Percentiles rank a stretch among this genome's conserved stretches.
Evolutionary conservation across 805 yeast genomes (phyloP).

Genomic region (Barnettozyma sucrosica): DNA sequence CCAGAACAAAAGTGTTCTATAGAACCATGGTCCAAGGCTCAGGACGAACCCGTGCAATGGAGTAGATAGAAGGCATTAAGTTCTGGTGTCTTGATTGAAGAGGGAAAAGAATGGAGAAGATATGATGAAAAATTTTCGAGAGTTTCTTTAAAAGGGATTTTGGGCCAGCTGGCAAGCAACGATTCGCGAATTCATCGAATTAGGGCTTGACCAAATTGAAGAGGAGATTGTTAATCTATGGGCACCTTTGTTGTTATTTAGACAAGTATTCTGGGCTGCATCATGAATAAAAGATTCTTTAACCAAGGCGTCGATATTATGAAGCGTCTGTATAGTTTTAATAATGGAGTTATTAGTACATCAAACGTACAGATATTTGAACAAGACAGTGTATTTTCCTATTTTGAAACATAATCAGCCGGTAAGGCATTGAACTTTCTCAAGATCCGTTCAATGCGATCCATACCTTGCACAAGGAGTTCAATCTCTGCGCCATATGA

Average conservation of each 20-base stretch:
- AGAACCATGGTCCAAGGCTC: conserved; percentile 23
- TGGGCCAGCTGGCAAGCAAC: too few relatives aligned
- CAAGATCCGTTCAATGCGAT: conserved; percentile 48
- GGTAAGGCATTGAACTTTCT: conserved; percentile 39
- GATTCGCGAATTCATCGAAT: too few relatives aligned
- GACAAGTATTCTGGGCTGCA: too few relatives aligned
- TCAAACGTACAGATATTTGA: too few relatives aligned
- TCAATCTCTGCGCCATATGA: conserved; percentile 56
- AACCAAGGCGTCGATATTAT: too few relatives aligned
- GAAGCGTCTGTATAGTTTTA: too few relatives aligned
- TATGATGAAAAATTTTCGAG: neutral
- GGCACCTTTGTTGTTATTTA: too few relatives aligned
- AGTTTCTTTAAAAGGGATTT: too few relatives aligned
- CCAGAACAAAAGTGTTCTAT: conserved; percentile 28
- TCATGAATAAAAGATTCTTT: too few relatives aligned
- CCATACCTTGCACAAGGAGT: conserved; percentile 49
- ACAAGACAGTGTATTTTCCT: neutral
- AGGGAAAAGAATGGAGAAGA: neutral
- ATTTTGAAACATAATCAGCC: conserved; percentile 18
- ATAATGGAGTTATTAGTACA: too few relatives aligned
- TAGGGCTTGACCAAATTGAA: too few relatives aligned
- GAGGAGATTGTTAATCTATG: too few relatives aligned
- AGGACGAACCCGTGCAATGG: conserved; percentile 29
- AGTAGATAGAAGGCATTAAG: conserved; percentile 26
- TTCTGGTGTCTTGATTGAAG: conserved; percentile 11